Base-by-base conservation (phyloP, 1,284 basidiomycete species). In the Golubevia pallescens region DNA sequence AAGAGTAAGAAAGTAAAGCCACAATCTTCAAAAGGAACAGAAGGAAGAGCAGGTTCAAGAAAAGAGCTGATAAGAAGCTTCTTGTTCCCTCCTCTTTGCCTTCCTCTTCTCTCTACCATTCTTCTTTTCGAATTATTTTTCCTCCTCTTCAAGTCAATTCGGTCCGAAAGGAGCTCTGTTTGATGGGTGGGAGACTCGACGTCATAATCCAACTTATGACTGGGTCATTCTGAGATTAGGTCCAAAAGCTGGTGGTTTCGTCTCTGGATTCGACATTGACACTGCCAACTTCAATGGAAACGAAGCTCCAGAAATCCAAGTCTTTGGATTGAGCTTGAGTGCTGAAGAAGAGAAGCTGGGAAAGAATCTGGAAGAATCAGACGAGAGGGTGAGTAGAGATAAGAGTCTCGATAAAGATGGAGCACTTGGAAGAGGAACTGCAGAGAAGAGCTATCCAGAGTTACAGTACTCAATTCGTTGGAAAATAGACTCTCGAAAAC, bases 231-330 rank as follows among this genome's bases (percentile, higher is more conserved):
- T 48, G 16, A 51, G 23, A 16, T 57, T 23, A 23, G 24, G 5
- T 28, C 24, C 21, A 21, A 13, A 54, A 32, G 24, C 60, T 7
- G 24, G 24, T 16, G 51, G 2, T 1, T 2, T 20, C 1, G 3
- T 6, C 60, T 84, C 88, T n/a, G 95, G 95, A 1, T 94, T 97
- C 83, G 96, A 98, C 85, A 89, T 99, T 51, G 97, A 99, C 85
- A 99, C 96, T 0, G 89, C 92, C n/a, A 91, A 95, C 85, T 99
- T 99, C 87, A 93, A 91, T 74, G 96, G 96, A 4, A 99, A 99
- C 82, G 97, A 99, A 87, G 81, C 78, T 2, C 80, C 81, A 61
- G 71, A 70, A 13, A 73, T 71, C 34, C 68, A 70, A 13, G 70
- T 64, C 53, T 54, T 58, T 38, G 63, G 51, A 3, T 5, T 38